Evolutionary conservation across 257 asterid genomes (phyloP), one percentile per base, ranked within the genome.

Genomic region (Solanum neorickii): DNA sequence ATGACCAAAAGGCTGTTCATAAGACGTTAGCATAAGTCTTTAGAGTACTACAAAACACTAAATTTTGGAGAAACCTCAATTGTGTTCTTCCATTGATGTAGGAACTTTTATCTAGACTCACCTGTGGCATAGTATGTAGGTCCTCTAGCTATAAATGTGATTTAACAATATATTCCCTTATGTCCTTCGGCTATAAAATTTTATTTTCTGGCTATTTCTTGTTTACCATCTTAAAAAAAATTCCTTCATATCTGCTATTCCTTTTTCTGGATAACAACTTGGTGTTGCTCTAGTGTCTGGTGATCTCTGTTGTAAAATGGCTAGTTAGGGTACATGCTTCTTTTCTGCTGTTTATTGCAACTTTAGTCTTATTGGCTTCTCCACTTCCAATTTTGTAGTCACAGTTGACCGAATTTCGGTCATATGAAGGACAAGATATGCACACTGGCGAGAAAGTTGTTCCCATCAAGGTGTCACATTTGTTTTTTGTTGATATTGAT

Each of bases 401-500:
- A 31, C 99, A 97, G 85, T 91, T 97, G 88, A 70, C 93, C 25
- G 99, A 96, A 9, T 96, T 97, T 90, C 93, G 99, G 85, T 94
- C 99, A 20, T 94, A 93, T 86, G 99, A 97, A 90, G 99, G 99
- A 82, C 99, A 96, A 91, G 99, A 97, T 88, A 97, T 97, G 99
- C 91, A 93, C 90, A 93, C 96, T 72, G 99, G 99, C 31, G 99
- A 97, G 90, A 93, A 93, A 91, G 91, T 97, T 85, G 99, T 95
- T 65, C 99, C 99, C 35, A 96, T 97, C 91, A 97, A 96, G 99
- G 99, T 87, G 92, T 39, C 84, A 78, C 41, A 70, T 33, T 72
- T 86, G 78, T 82, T 87, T 86, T 21, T 18, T 52, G 84, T 69
- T 89, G 86, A 21, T 76, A 70, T 10, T 90, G 41, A 41, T 39